Percentiles rank a stretch among this genome's conserved stretches.
Conservation (phyloP, 768 basidiomycete genomes). For the Tulasnella calospora region DNA sequence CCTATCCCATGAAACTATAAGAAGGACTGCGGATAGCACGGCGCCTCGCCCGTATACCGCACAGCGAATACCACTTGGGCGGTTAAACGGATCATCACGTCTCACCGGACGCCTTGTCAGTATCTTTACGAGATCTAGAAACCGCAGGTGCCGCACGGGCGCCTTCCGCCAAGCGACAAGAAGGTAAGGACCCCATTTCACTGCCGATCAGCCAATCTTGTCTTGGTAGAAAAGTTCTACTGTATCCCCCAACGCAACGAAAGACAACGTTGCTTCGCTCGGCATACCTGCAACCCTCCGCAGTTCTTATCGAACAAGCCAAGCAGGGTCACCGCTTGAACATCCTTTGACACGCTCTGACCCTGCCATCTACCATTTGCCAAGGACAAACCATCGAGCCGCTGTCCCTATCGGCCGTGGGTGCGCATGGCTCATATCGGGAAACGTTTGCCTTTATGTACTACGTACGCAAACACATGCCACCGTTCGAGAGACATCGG, state of each 20-base stretch:
- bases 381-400: neutral
- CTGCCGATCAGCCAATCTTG: conserved; percentile 2
- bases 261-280: neutral
- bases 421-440: neutral
- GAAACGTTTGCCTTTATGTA: neutral
- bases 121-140: neutral
- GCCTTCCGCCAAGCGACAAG: neutral
- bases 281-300: neutral
- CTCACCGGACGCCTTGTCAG: neutral
- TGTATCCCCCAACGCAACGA: neutral
- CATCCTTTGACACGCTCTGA: neutral
- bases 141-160: neutral
- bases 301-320: neutral
- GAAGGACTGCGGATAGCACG: neutral
- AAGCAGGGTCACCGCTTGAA: neutral
- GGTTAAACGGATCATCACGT: neutral
- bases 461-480: neutral
- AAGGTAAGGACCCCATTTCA: neutral
- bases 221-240: neutral
- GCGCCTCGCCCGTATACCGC: neutral
- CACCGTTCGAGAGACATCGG: neutral
- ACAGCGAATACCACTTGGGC: neutral
- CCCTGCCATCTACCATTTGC: neutral
- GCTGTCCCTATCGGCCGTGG: conserved; percentile 1
- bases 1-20: neutral